Evolutionary conservation across 2,329 filamentous ascomycete genomes (phyloP), one percentile per base, ranked within the genome.

Genomic region (Exserohilum rostratum): DNA sequence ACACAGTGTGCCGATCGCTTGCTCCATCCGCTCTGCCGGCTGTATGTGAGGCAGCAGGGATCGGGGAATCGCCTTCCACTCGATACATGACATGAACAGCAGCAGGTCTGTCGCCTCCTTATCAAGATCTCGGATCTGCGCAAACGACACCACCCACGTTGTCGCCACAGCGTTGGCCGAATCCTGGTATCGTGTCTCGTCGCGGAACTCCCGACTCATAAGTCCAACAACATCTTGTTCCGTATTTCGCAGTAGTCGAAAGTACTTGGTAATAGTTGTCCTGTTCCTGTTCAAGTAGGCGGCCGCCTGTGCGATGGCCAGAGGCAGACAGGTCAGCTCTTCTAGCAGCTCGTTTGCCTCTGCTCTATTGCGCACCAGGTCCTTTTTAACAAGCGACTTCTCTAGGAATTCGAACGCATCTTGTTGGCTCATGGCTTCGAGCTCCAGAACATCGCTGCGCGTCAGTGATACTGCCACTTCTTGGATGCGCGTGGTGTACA

Each of bases 131-230:
- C 49, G 54, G 12, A 63, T 54, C 35, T 65, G 73, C 13, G 76
- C 65, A 46, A 82, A 81, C 0, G 77, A 79, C 4, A 80, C 70
- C 0, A 79, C 58, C 73, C 72, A 81, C 0, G 79, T 80, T 0
- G 68, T 74, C 0, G 76, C 76, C 0, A 80, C 69, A 1, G 78
- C 70, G 25, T 79, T 76, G 18, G 70, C 69, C 1, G 73, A 63
- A 1, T 45, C 56, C 11, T 34, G 49, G 53, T 80, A 79, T 27
- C 75, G 71, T 0, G 62, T 72, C 2, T 70, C 59, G 51, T 79
- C 76, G 3, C 58, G 62, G 20, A 80, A 77, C n/a, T 78, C 73
- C 47, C 57, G 57, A 46, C 71, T 77, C 20, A 80, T 64, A 0
- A 80, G 46, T 5, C 57, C 55, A 2, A 74, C 57, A 0, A 68